Base-by-base conservation (phyloP, 1,284 basidiomycete species). In the Coniophora puteana region DNA sequence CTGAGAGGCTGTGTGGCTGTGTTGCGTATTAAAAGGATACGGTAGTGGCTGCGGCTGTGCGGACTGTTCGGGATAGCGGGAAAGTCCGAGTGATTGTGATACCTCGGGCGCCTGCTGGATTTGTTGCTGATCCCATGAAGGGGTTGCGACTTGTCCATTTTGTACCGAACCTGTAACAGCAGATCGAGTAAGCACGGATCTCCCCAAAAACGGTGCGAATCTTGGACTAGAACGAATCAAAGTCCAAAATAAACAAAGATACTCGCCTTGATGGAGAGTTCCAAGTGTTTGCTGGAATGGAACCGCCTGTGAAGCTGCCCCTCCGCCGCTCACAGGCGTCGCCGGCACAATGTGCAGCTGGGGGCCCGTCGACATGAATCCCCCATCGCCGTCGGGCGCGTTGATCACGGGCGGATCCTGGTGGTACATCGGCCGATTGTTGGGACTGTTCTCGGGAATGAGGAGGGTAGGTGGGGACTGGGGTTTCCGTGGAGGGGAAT, bases 261-360 rank as follows among this genome's bases (percentile, higher is more conserved):
- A 67, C 67, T 60, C 48, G 79, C 80, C 74, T 68, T 76, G 72
- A 46, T 66, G 65, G 33, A 78, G 59, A 12, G 68, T 66, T 43
- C 66, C 57, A 38, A 76, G 54, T 28, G 65, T 63, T 27, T 66
- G 60, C 50, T 74, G 72, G 63, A 78, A 82, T 24, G 74, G 67
- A 26, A 66, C 70, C 23, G 65, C 57, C 44, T 71, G 67, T 16
- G 65, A 62, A 36, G 63, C 65, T 21, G 65, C 70, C 31, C 64
- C 76, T 20, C 77, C 80, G 27, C 78, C 81, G 47, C 73, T 76
- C 43, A 89, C 69, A 7, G 86, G 87, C 2, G 86, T 89, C n/a
- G 86, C 84, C 21, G 86, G 86, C 5, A 88, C 84, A 46, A 89
- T 80, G 51, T 87, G 77, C 49, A 89, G 69, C 36, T 73, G 73